Evolutionary conservation across 2,329 filamentous ascomycete species (phyloP).

Genomic region (Tolypocladium paradoxum): DNA sequence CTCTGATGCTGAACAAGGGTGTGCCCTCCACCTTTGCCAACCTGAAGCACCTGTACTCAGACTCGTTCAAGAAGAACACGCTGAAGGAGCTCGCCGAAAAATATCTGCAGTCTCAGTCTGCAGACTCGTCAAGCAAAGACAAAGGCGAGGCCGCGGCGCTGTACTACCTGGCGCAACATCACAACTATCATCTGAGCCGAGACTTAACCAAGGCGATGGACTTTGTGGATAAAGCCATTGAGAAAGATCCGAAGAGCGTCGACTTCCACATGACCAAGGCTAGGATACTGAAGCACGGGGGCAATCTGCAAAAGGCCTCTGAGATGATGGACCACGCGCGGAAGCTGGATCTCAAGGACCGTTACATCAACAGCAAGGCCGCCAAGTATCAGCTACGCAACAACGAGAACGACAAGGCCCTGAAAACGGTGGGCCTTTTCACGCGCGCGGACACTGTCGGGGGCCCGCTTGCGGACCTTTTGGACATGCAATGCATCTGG

Average conservation of each 20-base stretch:
- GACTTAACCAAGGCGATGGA: constrained; percentile 72
- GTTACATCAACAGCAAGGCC: constrained; percentile 97
- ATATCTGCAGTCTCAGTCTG: constrained; percentile 54
- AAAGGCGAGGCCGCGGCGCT: constrained; percentile 69
- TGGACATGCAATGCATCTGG: constrained; percentile 99
- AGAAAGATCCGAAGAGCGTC: constrained; percentile 67
- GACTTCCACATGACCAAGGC: constrained; percentile 95
- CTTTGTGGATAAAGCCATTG: constrained; percentile 75
- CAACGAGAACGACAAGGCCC: constrained; percentile 74
- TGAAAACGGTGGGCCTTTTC: constrained; percentile 87
- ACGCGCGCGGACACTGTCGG: constrained; percentile 83
- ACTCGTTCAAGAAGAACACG: constrained; percentile 64
- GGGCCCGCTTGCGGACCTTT: constrained; percentile 78
- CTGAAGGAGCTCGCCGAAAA: constrained; percentile 68
- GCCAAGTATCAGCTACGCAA: constrained; percentile 95
- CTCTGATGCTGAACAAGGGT: constrained; percentile 79
- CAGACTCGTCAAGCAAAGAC: constrained; percentile 33
- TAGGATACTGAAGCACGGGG: constrained; percentile 84
- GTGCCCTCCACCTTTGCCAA: constrained; percentile 96
- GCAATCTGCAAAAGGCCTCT: constrained; percentile 68
- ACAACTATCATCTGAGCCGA: constrained; percentile 84
- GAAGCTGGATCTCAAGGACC: constrained; percentile 75
- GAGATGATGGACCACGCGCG: constrained; percentile 84
- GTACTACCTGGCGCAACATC: constrained; percentile 94
- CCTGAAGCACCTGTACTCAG: constrained; percentile 81